Evolutionary conservation across 2,329 filamentous ascomycete genomes (phyloP).

Genomic region (Pseudohalonectria lignicola): DNA sequence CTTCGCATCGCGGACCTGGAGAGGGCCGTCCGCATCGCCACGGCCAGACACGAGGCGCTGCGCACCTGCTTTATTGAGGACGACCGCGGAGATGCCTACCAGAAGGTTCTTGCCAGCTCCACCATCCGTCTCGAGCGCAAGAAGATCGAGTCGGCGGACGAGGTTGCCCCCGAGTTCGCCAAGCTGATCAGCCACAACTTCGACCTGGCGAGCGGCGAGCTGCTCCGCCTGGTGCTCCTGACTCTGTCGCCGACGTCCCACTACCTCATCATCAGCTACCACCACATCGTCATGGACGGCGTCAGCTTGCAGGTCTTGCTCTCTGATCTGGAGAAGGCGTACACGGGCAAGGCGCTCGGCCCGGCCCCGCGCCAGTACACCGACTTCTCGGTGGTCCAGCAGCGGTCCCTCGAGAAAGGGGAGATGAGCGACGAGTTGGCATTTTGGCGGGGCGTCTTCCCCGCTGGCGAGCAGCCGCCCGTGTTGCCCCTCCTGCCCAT

Average conservation of each 20-base stretch:
- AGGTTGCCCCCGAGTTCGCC: conserved; percentile 18
- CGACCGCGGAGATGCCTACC: conserved; percentile 6
- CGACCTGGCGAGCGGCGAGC: conserved; percentile 23
- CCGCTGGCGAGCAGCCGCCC: conserved; percentile 9
- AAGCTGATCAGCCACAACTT: conserved; percentile 19
- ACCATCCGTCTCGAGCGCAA: conserved; percentile 7
- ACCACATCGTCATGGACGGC: conserved; percentile 41
- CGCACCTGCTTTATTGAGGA: conserved; percentile 19
- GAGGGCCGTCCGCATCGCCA: conserved; percentile 19
- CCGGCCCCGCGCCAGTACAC: conserved; percentile 18
- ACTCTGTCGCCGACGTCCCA: conserved; percentile 19
- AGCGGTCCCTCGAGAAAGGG: not conserved
- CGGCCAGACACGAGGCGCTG: conserved; percentile 18
- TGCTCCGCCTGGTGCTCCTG: conserved; percentile 21
- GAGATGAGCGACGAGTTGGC: conserved; percentile 14
- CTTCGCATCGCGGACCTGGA: conserved; percentile 17
- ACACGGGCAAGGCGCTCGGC: conserved; percentile 16
- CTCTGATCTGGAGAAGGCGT: conserved; percentile 29
- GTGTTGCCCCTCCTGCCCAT: conserved; percentile 22
- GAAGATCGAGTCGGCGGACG: conserved; percentile 7
- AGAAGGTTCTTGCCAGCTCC: conserved; percentile 5
- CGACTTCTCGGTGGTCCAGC: conserved; percentile 21
- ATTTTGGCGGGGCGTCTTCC: conserved; percentile 21
- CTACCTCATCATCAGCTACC: conserved; percentile 29
- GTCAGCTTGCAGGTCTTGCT: conserved; percentile 30